These are phyloP conservation scores for Lachancea cidri DNA, from an alignment of 805 yeast genomes.

Conservation along the genomic window DNA sequence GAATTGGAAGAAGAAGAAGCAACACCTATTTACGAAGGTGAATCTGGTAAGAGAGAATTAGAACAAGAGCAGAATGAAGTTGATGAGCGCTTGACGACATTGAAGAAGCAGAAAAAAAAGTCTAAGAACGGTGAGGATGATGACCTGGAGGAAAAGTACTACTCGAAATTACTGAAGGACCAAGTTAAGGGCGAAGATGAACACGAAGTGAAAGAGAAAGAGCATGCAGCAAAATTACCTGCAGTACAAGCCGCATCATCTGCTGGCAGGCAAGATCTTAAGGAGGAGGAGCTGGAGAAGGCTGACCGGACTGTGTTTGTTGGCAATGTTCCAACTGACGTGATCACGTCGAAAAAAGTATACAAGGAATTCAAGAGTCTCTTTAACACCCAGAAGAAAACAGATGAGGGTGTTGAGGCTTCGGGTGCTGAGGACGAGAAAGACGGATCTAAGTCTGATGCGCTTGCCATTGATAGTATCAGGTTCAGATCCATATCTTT, in stretches of 20 bases:
- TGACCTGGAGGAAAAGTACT: conserved; percentile 52
- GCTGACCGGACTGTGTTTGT: conserved; percentile 83
- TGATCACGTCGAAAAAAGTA: conserved; percentile 55
- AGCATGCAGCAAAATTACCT: conserved; percentile 11
- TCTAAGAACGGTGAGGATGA: conserved; percentile 36
- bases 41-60: conserved; percentile 14
- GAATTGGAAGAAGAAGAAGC: conserved; percentile 16
- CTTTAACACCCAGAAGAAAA: conserved; percentile 34
- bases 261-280: conserved; percentile 53
- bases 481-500: conserved; percentile 92
- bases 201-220: conserved; percentile 10
- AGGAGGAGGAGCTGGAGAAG: conserved; percentile 68
- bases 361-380: conserved; percentile 60
- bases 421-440: conserved; percentile 9
- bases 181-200: conserved; percentile 15
- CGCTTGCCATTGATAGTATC: conserved; percentile 54
- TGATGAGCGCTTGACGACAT: conserved; percentile 26
- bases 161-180: conserved; percentile 43
- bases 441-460: conserved; percentile 11
- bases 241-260: no score
- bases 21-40: conserved; percentile 16
- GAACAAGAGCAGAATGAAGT: conserved; percentile 18
- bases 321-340: conserved; percentile 71
- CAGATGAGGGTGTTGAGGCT: conserved; percentile 4
- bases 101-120: conserved; percentile 13